Evolutionary conservation across 164 flowering plant species (phyloP).

Genomic region (Warburgia ugandensis): DNA sequence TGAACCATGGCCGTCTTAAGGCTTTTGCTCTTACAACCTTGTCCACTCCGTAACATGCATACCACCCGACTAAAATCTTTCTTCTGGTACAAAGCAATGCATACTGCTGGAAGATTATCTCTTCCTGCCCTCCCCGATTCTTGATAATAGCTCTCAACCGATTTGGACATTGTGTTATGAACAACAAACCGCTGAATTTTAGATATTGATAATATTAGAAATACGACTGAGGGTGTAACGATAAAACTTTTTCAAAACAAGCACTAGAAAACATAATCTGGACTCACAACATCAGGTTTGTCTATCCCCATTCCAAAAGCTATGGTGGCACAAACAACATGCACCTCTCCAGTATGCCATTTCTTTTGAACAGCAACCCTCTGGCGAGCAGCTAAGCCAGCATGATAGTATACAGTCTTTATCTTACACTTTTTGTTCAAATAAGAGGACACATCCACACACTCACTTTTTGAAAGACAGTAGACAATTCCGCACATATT

Average conservation of each 20-base stretch:
- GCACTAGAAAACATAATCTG: background rate
- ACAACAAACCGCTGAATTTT: constrained; percentile 86
- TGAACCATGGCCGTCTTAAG: constrained; percentile 74
- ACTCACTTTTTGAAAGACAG: constrained; percentile 93
- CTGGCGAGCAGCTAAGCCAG: constrained; percentile 80
- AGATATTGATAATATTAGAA: no score
- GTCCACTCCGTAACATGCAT: constrained; percentile 78
- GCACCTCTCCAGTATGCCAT: constrained; percentile 83
- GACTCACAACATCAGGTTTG: constrained; percentile 94
- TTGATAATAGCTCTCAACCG: constrained; percentile 97
- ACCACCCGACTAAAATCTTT: constrained; percentile 95
- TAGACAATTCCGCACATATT: constrained; percentile 79
- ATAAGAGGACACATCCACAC: constrained; percentile 67
- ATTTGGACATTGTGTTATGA: constrained; percentile 91
- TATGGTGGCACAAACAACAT: constrained; percentile 89
- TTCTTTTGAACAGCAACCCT: constrained; percentile 73
- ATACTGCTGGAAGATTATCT: constrained; percentile 68
- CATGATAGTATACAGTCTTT: constrained; percentile 81
- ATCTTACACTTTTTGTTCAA: constrained; percentile 69
- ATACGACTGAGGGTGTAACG: no score
- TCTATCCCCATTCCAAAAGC: constrained; percentile 99
- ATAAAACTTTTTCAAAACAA: background rate
- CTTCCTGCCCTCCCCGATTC: constrained; percentile 98
- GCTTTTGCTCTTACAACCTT: constrained; percentile 45
- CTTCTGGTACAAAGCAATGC: constrained; percentile 81